Evolutionary conservation across 306 rosid genomes (phyloP), one percentile per base, ranked within the genome.

Genomic region (Alnus glutinosa): DNA sequence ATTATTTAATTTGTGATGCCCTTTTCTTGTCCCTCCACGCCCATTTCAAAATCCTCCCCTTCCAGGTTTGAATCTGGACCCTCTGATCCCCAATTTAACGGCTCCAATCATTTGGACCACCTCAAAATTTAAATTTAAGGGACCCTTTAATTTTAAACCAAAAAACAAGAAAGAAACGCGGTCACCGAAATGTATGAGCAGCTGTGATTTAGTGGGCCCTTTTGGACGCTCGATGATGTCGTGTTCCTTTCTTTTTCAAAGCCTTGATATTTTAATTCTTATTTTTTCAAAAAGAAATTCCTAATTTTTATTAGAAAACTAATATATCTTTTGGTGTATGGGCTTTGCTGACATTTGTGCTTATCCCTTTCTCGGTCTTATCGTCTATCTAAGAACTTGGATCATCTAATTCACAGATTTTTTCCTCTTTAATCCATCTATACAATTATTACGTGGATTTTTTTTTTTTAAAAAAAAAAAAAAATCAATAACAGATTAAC

Each of bases 351-450:
- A 88, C 94, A 75, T 83, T 52, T 82, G 89, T 88, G 81, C 86
- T 87, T 90, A 89, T 89, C 93, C 55, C 50, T 14, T 14, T 28
- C 44, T 62, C 1, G 73, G 70, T 74, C 92, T 89, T 90, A 86
- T 90, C 93, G 74, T 58, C 71, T 30, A 55, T 71, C 67, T 72
- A 30, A 44, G 52, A 15, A 16, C 5, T 80, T 86, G 75, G 79
- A 75, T 37, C 55, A 49, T 42, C 46, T 42, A 42, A 42, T 42
- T 42, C 0, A 4, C 46, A 42, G 5, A 0, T 4, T 42, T 42
- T 42, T 42, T 37, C 28, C 28, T 23, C 37, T 34, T 34, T 34
- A 34, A 34, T 6, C 46, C 1, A 4, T 4, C 46, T 5, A 42
- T 42, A 5, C 4, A 42, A 42, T 42, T 4, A 5, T 42, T 42